Base-by-base conservation (phyloP, 192 early-diverging fungal genomes). In the Coemansia sp. region DNA sequence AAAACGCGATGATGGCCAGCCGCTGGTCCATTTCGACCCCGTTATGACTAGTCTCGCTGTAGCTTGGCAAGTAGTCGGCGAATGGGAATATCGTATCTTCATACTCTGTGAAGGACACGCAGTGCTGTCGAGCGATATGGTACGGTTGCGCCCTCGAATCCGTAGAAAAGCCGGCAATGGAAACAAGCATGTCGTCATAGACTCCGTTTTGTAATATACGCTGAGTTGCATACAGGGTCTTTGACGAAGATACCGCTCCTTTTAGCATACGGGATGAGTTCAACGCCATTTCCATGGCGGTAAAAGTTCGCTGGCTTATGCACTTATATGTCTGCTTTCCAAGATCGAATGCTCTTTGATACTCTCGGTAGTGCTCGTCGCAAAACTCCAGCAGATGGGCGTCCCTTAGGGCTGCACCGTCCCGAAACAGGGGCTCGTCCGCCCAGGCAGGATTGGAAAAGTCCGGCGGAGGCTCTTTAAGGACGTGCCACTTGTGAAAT, bases 401-500 rank as follows among this genome's bases (percentile, higher is more conserved):
- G 44, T 82, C 79, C 6, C 42, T 19, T 33, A 63, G 14, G 11
- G 73, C 67, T 5, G 53, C 47, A 7, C 50, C 50, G 11, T n/a
- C 67, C 23, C 64, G 66, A 59, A 84, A 84, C 47, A 84, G 13
- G n/a, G 70, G 76, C 65, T 75, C 44, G 16, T 52, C 40, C 39
- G 52, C 61, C 81, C 81, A 84, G 30, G 55, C n/a, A 1, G 65
- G 60, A 39, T 72, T 62, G 16, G 44, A 50, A 73, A 84, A 84
- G 55, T 84, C 49, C 1, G 81, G 81, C 23, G 67, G 67, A 14
- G 76, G 76, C 50, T 78, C 81, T 3, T 78, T 73, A 8, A 68
- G 62, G 4, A 84, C 65, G 62, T 78, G 76, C 76, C 75, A 78
- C 46, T 78, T 84, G 64, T 83, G 72, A 47, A 64, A 84, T 6